These are phyloP conservation scores for Tubosaeta sp. DNA, from an alignment of 768 basidiomycete genomes.

Conservation along the genomic window DNA sequence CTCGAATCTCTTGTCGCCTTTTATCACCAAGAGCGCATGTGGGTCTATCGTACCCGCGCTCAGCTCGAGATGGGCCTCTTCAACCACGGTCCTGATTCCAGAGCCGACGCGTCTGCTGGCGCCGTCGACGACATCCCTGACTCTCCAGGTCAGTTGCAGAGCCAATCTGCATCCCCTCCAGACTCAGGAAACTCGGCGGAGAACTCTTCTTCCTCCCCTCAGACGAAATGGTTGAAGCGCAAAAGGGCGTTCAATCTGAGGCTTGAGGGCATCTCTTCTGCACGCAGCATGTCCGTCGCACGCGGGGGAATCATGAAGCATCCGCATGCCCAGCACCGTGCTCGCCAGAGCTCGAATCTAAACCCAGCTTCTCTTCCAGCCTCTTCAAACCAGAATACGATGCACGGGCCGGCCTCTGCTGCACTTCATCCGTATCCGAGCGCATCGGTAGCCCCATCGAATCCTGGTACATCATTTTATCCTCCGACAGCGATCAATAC, in stretches of 20 bases:
- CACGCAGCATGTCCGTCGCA: conserved; percentile 17
- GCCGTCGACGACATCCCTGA: conserved; percentile 20
- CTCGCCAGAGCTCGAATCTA: conserved; percentile 28
- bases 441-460: conserved; percentile 15
- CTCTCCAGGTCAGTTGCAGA: conserved; percentile 13
- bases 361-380: conserved; percentile 26
- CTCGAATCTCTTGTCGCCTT: conserved; percentile 63
- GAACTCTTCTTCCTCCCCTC: conserved; percentile 23
- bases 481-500: conserved; percentile 28
- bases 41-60: conserved; percentile 64
- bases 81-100: conserved; percentile 12
- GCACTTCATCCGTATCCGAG: conserved; percentile 15
- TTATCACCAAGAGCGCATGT: conserved; percentile 68
- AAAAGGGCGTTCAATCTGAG: conserved; percentile 57
- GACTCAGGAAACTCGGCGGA: conserved; percentile 30
- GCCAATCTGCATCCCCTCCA: conserved; percentile 10
- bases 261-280: conserved; percentile 40
- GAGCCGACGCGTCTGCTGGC: conserved; percentile 1
- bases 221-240: conserved; percentile 47
- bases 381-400: conserved; percentile 16
- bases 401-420: conserved; percentile 10
- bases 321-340: conserved; percentile 23
- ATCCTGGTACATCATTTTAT: conserved; percentile 21
- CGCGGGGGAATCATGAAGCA: conserved; percentile 27
- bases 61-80: conserved; percentile 48